These are phyloP conservation scores for Stereocaulon alpinum DNA, from an alignment of 495 filamentous ascomycete species.

Conservation along the genomic window DNA sequence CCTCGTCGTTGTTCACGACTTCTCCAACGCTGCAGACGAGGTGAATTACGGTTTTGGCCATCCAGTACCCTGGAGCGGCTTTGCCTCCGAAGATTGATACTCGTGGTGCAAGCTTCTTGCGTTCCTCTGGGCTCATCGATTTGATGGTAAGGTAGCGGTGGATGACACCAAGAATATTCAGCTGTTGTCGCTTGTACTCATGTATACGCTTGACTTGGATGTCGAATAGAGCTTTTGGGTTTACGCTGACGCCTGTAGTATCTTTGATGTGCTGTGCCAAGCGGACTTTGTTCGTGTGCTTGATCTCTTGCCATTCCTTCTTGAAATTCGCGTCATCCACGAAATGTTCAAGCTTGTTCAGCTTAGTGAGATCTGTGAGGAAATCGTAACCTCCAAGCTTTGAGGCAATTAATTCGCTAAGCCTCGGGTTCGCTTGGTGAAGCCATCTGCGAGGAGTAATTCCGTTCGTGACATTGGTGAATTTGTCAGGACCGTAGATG, in stretches of 20 bases:
- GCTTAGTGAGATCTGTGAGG: constrained; percentile 74
- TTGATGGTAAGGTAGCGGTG: constrained; percentile 90
- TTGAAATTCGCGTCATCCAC: constrained; percentile 82
- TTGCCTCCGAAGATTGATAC: constrained; percentile 98
- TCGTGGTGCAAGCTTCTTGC: constrained; percentile 80
- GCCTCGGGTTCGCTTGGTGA: constrained; percentile 88
- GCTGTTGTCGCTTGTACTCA: constrained; percentile 97
- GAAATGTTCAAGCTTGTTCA: constrained; percentile 71
- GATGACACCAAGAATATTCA: constrained; percentile 98
- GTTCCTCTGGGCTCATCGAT: constrained; percentile 67
- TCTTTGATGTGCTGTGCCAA: constrained; percentile 82
- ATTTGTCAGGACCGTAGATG: constrained; percentile 91
- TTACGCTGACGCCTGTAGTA: constrained; percentile 66
- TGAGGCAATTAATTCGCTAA: constrained; percentile 84
- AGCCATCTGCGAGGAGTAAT: constrained; percentile 94
- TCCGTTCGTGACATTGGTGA: constrained; percentile 97
- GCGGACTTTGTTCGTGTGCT: constrained; percentile 65
- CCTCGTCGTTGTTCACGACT: constrained; percentile 86
- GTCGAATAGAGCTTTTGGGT: constrained; percentile 83
- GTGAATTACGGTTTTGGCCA: constrained; percentile 98
- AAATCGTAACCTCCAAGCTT: constrained; percentile 76
- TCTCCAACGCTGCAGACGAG: constrained; percentile 84
- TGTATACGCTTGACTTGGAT: constrained; percentile 98
- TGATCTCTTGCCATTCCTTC: constrained; percentile 86
- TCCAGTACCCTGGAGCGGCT: constrained; percentile 97